Evolutionary conservation across 2,329 filamentous ascomycete species (phyloP).

Genomic region (Zymoseptoria brevis): DNA sequence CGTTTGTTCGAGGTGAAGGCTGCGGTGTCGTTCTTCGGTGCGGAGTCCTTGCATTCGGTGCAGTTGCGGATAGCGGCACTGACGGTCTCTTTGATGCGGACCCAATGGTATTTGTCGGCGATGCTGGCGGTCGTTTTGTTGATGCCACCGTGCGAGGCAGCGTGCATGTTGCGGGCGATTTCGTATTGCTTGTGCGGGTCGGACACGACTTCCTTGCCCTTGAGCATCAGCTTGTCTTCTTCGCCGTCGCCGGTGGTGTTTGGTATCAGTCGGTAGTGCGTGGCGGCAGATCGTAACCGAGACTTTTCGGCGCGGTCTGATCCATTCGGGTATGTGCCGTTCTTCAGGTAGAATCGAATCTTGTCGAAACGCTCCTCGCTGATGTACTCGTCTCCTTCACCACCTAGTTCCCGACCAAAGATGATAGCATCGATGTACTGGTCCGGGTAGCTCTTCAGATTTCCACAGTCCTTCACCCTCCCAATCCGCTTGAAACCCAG

Average conservation of each 20-base stretch:
- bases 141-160: constrained; percentile 76
- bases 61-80: constrained; percentile 91
- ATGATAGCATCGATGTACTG: constrained; percentile 45
- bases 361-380: constrained; percentile 98
- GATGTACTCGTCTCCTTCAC: constrained; percentile 70
- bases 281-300: constrained; percentile 83
- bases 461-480: constrained; percentile 54
- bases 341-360: constrained; percentile 94
- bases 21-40: constrained; percentile 20
- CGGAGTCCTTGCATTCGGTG: constrained; percentile 74
- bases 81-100: constrained; percentile 94
- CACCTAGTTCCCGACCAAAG: constrained; percentile 53
- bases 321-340: constrained; percentile 84
- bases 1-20: not conserved
- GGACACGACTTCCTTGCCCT: constrained; percentile 93
- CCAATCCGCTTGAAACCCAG: constrained; percentile 90
- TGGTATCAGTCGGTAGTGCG: constrained; percentile 76
- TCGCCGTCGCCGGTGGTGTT: constrained; percentile 37
- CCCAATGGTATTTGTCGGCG: constrained; percentile 93
- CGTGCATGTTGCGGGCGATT: constrained; percentile 71
- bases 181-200: constrained; percentile 86
- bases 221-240: constrained; percentile 82
- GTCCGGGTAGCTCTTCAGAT: constrained; percentile 40
- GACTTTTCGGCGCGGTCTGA: constrained; percentile 94
- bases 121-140: constrained; percentile 97